These are phyloP conservation scores for Claviceps humidiphila DNA, from an alignment of 2,329 filamentous ascomycete species.

Conservation along the genomic window DNA sequence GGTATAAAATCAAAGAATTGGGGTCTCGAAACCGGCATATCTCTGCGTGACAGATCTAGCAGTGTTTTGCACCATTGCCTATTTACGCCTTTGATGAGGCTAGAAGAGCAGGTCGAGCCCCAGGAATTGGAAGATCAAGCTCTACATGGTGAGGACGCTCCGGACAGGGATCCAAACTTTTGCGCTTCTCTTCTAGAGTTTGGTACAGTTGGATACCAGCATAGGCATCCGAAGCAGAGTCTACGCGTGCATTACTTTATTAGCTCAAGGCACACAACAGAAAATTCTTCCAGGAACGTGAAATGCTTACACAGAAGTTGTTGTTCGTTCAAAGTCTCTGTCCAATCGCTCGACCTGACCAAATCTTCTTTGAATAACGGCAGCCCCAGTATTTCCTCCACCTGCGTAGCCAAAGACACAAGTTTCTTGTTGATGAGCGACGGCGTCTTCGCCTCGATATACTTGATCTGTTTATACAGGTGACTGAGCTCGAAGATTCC, in stretches of 20 bases:
- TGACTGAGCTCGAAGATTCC: constrained; percentile 75
- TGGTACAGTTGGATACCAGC: constrained; percentile 63
- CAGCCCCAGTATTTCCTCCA: constrained; percentile 55
- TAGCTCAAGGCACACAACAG: neutral
- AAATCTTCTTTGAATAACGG: constrained; percentile 60
- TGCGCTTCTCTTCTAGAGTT: constrained; percentile 54
- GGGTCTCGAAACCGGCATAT: no score
- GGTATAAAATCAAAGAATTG: no score
- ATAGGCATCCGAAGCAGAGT: constrained; percentile 75
- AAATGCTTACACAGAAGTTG: constrained; percentile 55
- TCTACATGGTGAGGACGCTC: constrained; percentile 59
- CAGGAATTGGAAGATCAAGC: constrained; percentile 46
- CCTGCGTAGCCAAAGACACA: constrained; percentile 55
- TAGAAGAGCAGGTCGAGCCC: neutral
- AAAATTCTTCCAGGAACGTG: constrained; percentile 6
- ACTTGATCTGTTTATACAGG: constrained; percentile 64
- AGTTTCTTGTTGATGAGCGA: constrained; percentile 50
- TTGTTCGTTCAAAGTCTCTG: constrained; percentile 39
- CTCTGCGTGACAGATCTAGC: neutral
- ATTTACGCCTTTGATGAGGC: neutral
- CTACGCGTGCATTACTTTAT: constrained; percentile 22
- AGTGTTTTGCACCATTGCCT: no score
- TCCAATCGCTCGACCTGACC: constrained; percentile 68
- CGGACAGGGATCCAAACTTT: constrained; percentile 53
- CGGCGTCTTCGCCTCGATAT: constrained; percentile 36